Evolutionary conservation across 2,329 filamentous ascomycete species (phyloP), one percentile per base, ranked within the genome.

Genomic region (Arthrobotrys conoides): DNA sequence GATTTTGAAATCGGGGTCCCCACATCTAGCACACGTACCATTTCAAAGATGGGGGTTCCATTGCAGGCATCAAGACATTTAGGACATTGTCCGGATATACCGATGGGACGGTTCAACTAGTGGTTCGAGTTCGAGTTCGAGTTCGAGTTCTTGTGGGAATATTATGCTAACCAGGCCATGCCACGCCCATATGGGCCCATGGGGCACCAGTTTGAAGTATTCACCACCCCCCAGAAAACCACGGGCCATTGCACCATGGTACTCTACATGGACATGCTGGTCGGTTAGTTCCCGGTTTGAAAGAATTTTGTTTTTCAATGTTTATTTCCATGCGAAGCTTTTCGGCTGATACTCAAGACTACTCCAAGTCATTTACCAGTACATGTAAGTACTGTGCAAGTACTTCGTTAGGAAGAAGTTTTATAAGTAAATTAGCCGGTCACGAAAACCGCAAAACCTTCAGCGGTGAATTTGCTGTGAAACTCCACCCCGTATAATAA

Each of bases 1-100:
- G 72, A 49, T 48, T 65, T 61, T 5, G 44, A 30, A 16, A 59
- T 66, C 49, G 70, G 70, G 61, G 70, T 73, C 70, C 61, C 70
- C 70, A 73, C 70, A 73, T 5, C 6, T 6, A 30, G 27, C 27
- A n/a, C n/a, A n/a, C n/a, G n/a, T n/a, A n/a, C n/a, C n/a, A 18
- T 16, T 20, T 65, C 6, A 51, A 49, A 46, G 16, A 73, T 73
- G 61, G 57, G 59, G 69, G 57, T 27, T 44, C 57, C 36, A n/a
- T 3, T 30, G 27, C 27, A 30, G 27, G 6, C 27, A 30, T 30
- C n/a, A n/a, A n/a, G n/a, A n/a, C n/a, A n/a, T 44, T 38, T 16
- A 46, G 44, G 53, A 59, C 53, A 59, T 22, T 38, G 53, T 59
- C 53, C 57, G 36, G 36, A 44, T 36, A 61, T 14, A 24, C 57